Evolutionary conservation across 306 rosid species (phyloP), one percentile per base, ranked within the genome.

Genomic region (Glycyrrhiza uralensis): DNA sequence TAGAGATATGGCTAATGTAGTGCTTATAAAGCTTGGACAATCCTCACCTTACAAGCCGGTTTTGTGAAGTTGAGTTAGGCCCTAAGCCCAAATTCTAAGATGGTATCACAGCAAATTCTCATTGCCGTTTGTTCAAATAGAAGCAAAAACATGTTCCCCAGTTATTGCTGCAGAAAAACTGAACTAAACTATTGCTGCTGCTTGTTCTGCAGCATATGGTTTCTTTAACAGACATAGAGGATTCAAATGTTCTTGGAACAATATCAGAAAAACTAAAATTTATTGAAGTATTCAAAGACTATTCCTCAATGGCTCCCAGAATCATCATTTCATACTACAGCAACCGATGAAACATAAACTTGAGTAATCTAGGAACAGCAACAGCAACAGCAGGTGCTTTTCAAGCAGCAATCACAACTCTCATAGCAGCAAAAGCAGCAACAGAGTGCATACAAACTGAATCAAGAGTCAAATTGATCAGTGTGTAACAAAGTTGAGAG

Each of bases 391-490:
- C 96, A 89, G 81, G 70, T 60, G 1, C 76, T 54, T 47, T 69
- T 46, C 56, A 71, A 46, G 85, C 90, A 88, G 76, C 88, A 74
- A 41, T 81, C 73, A 2, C 88, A 85, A 33, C 35, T 38, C 71
- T 73, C 83, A 10, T 38, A 70, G 84, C 95, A 89, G 79, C 89
- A 86, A n/a, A 41, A 87, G 76, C 92, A 87, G 80, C 96, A 87
- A 63, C 69, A 87, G 35, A 87, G 5, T 17, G 83, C 35, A 12
- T 79, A 87, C 49, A 89, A 78, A 45, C 92, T 89, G 86, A 50
- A 76, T 4, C 58, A 68, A 58, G 41, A 30, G 11, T 52, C 19
- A 75, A n/a, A 32, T 11, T 32, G 23, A 35, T 24, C 20, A 68
- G 68, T 6, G 15, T 58, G 29, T 42, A 4, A 65, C 28, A 44